phyloP scores from a whole-genome alignment of 1,284 basidiomycete genomes.

The Ganoderma multipileum region DNA sequence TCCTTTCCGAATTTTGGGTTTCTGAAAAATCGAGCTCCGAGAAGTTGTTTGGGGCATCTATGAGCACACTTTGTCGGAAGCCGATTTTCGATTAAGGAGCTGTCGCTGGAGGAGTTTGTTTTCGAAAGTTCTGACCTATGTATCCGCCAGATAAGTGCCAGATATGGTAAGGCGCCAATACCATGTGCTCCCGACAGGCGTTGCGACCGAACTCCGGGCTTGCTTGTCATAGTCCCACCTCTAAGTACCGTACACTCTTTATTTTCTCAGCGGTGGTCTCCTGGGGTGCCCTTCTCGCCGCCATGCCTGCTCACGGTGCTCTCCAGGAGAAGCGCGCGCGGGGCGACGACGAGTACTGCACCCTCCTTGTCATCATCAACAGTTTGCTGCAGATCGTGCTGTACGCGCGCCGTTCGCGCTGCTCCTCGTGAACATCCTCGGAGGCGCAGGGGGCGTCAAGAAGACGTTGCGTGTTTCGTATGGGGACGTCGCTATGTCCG shows the following conservation, averaged over 20 bases:
- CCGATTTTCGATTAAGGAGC: not conserved
- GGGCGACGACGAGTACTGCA: conserved; percentile 82
- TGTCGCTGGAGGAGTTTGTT: not conserved
- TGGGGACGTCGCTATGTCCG: conserved; percentile 74
- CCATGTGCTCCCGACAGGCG: not conserved
- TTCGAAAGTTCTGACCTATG: not conserved
- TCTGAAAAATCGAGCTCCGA: not conserved
- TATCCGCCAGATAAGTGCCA: not conserved
- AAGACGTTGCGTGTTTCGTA: conserved; percentile 65
- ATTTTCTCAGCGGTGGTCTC: not conserved
- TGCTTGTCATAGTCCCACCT: no score
- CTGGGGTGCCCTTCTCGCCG: no score
- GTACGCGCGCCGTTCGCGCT: conserved; percentile 78
- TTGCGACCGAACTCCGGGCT: no score
- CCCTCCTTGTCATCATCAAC: conserved; percentile 71
- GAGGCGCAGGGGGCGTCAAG: conserved; percentile 48
- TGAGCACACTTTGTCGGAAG: not conserved
- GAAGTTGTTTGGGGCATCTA: not conserved
- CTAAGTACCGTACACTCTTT: no score
- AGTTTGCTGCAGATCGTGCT: conserved; percentile 78
- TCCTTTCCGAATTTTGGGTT: not conserved
- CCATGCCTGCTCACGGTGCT: no score
- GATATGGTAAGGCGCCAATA: not conserved
- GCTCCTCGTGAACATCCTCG: conserved; percentile 79
- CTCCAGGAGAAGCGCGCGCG: conserved; percentile 45